Evolutionary conservation across 2,329 filamentous ascomycete genomes (phyloP).

Genomic region (Akanthomyces dipterigenus): DNA sequence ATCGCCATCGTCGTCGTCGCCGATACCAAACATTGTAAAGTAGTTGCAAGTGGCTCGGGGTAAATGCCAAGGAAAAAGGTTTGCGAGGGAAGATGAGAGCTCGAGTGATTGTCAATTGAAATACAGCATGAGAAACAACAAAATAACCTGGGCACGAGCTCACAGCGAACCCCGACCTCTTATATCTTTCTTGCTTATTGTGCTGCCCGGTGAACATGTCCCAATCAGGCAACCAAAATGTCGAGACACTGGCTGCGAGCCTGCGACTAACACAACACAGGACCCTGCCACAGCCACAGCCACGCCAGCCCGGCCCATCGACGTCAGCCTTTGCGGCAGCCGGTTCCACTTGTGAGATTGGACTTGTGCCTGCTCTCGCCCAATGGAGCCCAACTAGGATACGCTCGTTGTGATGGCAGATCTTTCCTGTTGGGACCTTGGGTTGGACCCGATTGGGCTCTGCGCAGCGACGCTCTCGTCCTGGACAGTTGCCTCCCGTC

Average conservation of each 20-base stretch:
- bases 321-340: slow-evolving; percentile 1
- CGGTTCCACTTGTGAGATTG: slow-evolving; percentile 5
- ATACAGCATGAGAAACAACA: neutral
- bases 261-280: neutral
- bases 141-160: neutral
- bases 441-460: neutral
- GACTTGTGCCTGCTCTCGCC: neutral
- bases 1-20: slow-evolving; percentile 11
- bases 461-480: neutral
- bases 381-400: neutral
- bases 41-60: neutral
- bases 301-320: neutral
- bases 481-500: neutral
- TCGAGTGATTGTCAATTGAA: neutral
- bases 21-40: slow-evolving; percentile 4
- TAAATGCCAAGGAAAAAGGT: neutral
- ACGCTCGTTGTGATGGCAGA: neutral
- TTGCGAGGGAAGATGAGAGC: neutral
- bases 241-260: neutral
- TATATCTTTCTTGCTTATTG: slow-evolving; percentile 3
- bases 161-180: neutral
- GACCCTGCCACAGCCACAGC: slow-evolving; percentile 1
- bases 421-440: neutral
- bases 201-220: neutral
- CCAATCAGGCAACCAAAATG: slow-evolving; percentile 8